A percentile compares a stretch with the other conserved stretches of the same genome.
phyloP scores from a whole-genome alignment of 495 filamentous ascomycete species.

The Tuber melanosporum region DNA sequence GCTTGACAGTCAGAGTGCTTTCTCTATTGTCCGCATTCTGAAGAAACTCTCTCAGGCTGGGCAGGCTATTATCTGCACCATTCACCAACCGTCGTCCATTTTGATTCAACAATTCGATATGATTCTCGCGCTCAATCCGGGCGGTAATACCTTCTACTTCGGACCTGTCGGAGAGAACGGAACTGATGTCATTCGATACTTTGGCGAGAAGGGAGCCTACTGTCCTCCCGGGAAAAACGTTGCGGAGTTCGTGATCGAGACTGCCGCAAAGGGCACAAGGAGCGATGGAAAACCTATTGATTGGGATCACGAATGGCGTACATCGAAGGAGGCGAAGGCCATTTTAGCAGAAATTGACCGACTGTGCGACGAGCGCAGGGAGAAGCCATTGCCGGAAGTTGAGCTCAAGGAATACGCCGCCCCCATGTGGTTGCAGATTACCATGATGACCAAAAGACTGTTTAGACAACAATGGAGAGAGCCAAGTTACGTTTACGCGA shows the following conservation, averaged over 20 bases:
- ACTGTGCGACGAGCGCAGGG: conserved; percentile 51
- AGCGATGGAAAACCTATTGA: conserved; percentile 53
- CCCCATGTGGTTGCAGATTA: conserved; percentile 52
- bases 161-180: conserved; percentile 59
- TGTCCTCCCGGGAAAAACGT: conserved; percentile 64
- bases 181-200: conserved; percentile 58
- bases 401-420: conserved; percentile 56
- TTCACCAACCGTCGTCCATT: conserved; percentile 55
- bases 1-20: conserved; percentile 74
- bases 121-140: conserved; percentile 62
- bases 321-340: conserved; percentile 51
- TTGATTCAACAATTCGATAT: conserved; percentile 68
- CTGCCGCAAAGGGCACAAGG: conserved; percentile 54
- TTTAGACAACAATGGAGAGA: conserved; percentile 63
- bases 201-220: conserved; percentile 54
- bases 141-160: conserved; percentile 67
- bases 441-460: conserved; percentile 54
- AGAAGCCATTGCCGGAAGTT: conserved; percentile 44
- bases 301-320: conserved; percentile 65
- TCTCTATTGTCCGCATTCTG: conserved; percentile 70
- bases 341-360: conserved; percentile 54
- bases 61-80: conserved; percentile 70
- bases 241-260: conserved; percentile 82
- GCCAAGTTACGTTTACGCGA: conserved; percentile 63
- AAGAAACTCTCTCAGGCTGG: conserved; percentile 68